These are phyloP conservation scores for Pseudogymnoascus sp. DNA, from an alignment of 2,329 filamentous ascomycete species.

Conservation along the genomic window DNA sequence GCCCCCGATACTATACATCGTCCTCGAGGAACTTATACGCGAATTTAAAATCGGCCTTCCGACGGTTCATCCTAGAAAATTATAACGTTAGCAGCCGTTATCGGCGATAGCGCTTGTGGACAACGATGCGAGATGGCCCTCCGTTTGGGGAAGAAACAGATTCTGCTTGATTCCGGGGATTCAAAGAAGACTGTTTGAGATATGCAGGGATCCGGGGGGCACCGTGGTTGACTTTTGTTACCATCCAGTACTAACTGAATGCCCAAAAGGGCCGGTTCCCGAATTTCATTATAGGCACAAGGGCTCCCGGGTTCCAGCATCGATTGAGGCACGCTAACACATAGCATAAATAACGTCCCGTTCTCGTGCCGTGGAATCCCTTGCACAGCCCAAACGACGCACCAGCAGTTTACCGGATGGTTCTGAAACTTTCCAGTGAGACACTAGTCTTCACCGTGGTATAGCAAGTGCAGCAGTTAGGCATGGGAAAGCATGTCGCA, in stretches of 20 bases:
- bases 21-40: conserved; percentile 97
- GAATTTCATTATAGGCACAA: background rate
- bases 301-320: background rate
- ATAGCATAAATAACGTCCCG: background rate
- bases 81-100: conserved; percentile 12
- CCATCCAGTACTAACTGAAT: conserved; percentile 9
- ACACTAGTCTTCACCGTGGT: conserved; percentile 10
- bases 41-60: conserved; percentile 97
- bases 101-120: background rate
- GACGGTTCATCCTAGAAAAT: conserved; percentile 79
- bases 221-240: background rate
- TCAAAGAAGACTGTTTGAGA: background rate
- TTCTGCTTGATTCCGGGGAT: background rate
- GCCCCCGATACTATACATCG: conserved; percentile 69
- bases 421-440: conserved; percentile 13
- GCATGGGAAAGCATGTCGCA: background rate
- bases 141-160: background rate
- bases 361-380: background rate
- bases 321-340: conserved; percentile 5
- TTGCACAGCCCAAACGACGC: background rate
- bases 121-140: conserved; percentile 11
- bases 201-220: conserved; percentile 6
- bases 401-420: background rate
- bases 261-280: background rate
- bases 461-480: background rate